Percentiles rank a stretch among this genome's conserved stretches.
phyloP scores from a whole-genome alignment of 2,329 filamentous ascomycete genomes.

The Paecilomyces sp. region DNA sequence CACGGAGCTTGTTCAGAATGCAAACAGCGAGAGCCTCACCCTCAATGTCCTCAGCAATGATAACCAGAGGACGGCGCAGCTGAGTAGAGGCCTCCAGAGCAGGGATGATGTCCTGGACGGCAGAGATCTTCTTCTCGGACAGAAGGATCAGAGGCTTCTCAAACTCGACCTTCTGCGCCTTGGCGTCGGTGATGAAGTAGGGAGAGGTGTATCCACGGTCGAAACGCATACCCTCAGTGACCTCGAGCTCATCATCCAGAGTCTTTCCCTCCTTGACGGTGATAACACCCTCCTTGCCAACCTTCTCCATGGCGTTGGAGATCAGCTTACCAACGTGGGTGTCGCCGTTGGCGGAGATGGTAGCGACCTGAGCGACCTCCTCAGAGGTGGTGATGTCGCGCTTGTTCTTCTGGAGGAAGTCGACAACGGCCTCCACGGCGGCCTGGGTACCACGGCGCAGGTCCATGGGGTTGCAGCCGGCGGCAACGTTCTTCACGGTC shows the following conservation, averaged over 20 bases:
- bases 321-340: constrained; percentile 91
- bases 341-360: constrained; percentile 96
- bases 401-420: constrained; percentile 93
- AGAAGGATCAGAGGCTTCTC: constrained; percentile 98
- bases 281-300: constrained; percentile 99
- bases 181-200: constrained; percentile 99
- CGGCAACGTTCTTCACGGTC: constrained; percentile 99
- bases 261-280: constrained; percentile 99
- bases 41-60: constrained; percentile 98
- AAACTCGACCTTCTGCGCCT: constrained; percentile 98
- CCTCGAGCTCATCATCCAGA: constrained; percentile 91
- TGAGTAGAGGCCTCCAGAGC: constrained; percentile 96
- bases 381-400: constrained; percentile 95
- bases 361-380: constrained; percentile 96
- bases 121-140: constrained; percentile 99
- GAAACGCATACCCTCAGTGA: constrained; percentile 99
- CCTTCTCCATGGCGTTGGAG: constrained; percentile 98
- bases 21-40: constrained; percentile 97
- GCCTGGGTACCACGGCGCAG: constrained; percentile 94
- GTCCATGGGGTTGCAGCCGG: constrained; percentile 99
- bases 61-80: constrained; percentile 88
- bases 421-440: constrained; percentile 87
- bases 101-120: constrained; percentile 97
- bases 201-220: constrained; percentile 97
- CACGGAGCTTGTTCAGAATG: constrained; percentile 99